A percentile compares a stretch with the other conserved stretches of the same genome.
phyloP scores from a whole-genome alignment of 2,329 filamentous ascomycete genomes.

The Dothiorella sarmentorum region DNA sequence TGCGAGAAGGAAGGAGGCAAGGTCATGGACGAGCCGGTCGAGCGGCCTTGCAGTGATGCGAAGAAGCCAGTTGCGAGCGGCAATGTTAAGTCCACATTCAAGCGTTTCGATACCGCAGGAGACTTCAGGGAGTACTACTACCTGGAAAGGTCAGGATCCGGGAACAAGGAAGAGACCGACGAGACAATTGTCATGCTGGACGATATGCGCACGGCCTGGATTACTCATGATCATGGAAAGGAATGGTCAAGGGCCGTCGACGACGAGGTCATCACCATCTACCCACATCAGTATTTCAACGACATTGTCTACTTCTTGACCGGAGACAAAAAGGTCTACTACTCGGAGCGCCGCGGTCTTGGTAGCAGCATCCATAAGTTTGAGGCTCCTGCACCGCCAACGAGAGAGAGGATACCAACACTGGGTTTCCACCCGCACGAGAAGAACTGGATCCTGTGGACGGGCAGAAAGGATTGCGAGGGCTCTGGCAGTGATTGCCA shows the following conservation, averaged over 20 bases:
- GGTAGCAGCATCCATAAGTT: conserved; percentile 67
- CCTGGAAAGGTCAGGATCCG: conserved; percentile 68
- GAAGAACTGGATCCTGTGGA: conserved; percentile 90
- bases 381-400: conserved; percentile 62
- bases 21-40: conserved; percentile 51
- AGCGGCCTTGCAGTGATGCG: conserved; percentile 70
- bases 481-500: conserved; percentile 58
- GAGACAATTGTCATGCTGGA: conserved; percentile 69
- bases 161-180: conserved; percentile 56
- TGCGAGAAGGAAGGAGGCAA: conserved; percentile 40
- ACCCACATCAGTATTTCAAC: conserved; percentile 75
- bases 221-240: conserved; percentile 85
- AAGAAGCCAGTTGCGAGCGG: conserved; percentile 58
- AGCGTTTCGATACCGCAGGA: conserved; percentile 58
- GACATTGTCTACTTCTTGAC: conserved; percentile 88
- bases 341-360: conserved; percentile 72
- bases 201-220: conserved; percentile 59
- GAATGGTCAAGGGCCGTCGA: conserved; percentile 73
- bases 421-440: conserved; percentile 78
- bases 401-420: conserved; percentile 50
- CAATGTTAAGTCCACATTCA: conserved; percentile 60
- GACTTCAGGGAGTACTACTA: conserved; percentile 63
- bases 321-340: conserved; percentile 63
- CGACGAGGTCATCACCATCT: conserved; percentile 66
- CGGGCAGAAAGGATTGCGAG: conserved; percentile 67